Evolutionary conservation across 1,139 yeast species (phyloP), one percentile per base, ranked within the genome.

Genomic region (Pichia sp.): DNA sequence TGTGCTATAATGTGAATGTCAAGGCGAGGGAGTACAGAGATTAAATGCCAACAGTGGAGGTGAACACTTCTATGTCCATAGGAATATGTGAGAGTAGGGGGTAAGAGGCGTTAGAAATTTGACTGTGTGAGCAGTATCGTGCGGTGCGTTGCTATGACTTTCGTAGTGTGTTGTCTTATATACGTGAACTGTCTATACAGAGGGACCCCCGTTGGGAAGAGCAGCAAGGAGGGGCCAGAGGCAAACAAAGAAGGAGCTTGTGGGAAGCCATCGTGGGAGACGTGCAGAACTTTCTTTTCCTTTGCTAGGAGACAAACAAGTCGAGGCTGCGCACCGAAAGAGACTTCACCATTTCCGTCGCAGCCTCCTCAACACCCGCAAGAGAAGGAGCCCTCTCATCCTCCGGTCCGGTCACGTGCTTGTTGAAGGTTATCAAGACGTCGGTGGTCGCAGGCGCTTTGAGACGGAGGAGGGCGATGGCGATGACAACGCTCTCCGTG

Each of bases 391-490:
- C 12, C 39, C 10, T 9, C 44, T 19, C 37, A 10, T 25, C 21
- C 22, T 19, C 18, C 43, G 41, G 25, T 30, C 23, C 46, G 28
- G 23, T 26, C 34, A 44, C 42, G 36, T 36, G 30, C 25, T 6
- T 12, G 26, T 22, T 39, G 19, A 50, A 30, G 3, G 54, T 48
- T 3, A 53, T 21, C 9, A 53, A 26, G 5, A 53, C 46, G 22
- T 53, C 56, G 2, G 52, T 40, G 6, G 12, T 18, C 4, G 52
- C 52, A 1, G 56, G 54, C 2, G 49, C 12, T 1, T 22, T 12
- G 8, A 53, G 34, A 18, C 56, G 47, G 19, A 49, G 39, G 2
- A 52, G 46, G 3, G 37, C 52, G 12, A 50, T 25, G 16, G 45
- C 43, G 2, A 46, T 21, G 34, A 5, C 19, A 26, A 41, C 31